Conservation (phyloP, 2,329 filamentous ascomycete genomes). For the Zymoseptoria ardabiliae region DNA sequence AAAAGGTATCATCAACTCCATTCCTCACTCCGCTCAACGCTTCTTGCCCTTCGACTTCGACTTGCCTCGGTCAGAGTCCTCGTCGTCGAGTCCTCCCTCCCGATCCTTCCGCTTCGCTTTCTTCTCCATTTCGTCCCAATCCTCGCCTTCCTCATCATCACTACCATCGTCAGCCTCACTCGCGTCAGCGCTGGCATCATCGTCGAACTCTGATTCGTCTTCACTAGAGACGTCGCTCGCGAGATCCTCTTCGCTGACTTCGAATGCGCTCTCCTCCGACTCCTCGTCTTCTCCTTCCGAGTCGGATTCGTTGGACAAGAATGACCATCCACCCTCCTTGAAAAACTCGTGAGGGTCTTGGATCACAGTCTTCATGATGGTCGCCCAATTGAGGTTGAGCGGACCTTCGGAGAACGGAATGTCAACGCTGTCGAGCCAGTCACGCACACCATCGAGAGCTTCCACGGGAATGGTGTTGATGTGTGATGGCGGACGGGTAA, state of each 20-base stretch:
- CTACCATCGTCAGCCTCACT: conserved; percentile 56
- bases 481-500: conserved; percentile 79
- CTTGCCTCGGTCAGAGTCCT: conserved; percentile 62
- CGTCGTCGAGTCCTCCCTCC: conserved; percentile 47
- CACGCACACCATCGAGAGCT: conserved; percentile 88
- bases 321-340: conserved; percentile 88
- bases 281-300: conserved; percentile 70
- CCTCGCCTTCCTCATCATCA: conserved; percentile 65
- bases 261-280: conserved; percentile 85
- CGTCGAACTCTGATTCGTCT: conserved; percentile 88
- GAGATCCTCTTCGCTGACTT: conserved; percentile 79
- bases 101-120: conserved; percentile 64
- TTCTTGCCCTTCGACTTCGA: conserved; percentile 20
- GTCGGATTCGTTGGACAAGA: conserved; percentile 81
- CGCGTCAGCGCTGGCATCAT: conserved; percentile 76
- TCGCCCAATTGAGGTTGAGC: conserved; percentile 96
- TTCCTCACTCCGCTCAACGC: conserved; percentile 9
- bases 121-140: conserved; percentile 86
- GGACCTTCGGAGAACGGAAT: conserved; percentile 92
- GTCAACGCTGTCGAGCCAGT: conserved; percentile 93
- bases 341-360: conserved; percentile 94
- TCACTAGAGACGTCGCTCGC: conserved; percentile 71
- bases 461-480: conserved; percentile 98
- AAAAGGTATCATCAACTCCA: background rate
- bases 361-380: conserved; percentile 98